Evolutionary conservation across 140 eudicot genomes (phyloP), one percentile per base, ranked within the genome.

Genomic region (Stevia rebaudiana): DNA sequence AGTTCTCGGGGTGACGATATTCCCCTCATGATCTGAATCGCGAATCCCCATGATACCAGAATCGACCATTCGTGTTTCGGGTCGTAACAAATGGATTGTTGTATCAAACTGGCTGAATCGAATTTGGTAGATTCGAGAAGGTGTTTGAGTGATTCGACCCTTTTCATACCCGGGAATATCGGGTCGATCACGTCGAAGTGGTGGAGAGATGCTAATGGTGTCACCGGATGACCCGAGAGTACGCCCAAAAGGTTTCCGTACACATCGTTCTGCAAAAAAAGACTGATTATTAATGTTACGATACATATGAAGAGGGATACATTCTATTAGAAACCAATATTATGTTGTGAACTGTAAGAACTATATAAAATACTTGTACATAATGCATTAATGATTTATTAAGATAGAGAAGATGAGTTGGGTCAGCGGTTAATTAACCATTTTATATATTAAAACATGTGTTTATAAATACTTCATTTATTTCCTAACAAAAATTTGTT

Each of bases 141-240:
- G 63, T 46, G 84, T 10, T 65, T 63, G 44, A 89, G 24, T 11
- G 85, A 70, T 8, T 89, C 64, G 9, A 78, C 83, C 50, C 87
- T 44, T 8, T 35, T 67, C 89, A 81, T 72, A 4, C 61, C 47
- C 6, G 97, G 97, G 57, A 86, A 86, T 46, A 89, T 79, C 8
- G 97, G 95, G 39, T 89, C 95, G 42, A 83, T 84, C 12, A 86
- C 87, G 30, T 89, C 97, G 9, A 89, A 86, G 72, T 89, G 97
- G 69, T 89, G 97, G 5, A 89, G 68, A 1, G 97, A 86, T 2
- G 86, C 89, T 15, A 89, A 62, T 31, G 97, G 97, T 6, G 89
- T 73, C 24, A 86, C 92, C 1, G 92, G 97, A 54, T 89, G 97
- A 7, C 92, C 95, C 25, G 79, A 86, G 17, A 86, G 68, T 13